Conservation (phyloP, 2,329 filamentous ascomycete species). For the Ustilaginoidea virens region DNA sequence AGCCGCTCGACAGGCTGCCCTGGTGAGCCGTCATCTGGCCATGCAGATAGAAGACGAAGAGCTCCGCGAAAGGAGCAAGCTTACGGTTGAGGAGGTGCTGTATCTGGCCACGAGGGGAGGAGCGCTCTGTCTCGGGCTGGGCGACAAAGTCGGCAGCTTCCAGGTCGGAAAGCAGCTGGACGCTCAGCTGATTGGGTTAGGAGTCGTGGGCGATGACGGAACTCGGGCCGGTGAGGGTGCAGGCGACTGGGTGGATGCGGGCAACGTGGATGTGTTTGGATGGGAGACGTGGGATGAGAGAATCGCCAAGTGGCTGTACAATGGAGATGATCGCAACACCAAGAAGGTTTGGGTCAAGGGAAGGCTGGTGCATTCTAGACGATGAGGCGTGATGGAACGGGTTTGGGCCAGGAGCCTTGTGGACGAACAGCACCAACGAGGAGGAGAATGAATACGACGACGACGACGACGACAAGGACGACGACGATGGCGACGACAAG, state of each 20-base stretch:
- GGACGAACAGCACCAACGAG: no score
- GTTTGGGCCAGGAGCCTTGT: no score
- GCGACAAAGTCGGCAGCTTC: constrained; percentile 60
- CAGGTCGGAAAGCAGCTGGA: constrained; percentile 83
- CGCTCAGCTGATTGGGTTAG: constrained; percentile 64
- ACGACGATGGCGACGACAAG: no score
- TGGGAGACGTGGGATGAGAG: constrained; percentile 79
- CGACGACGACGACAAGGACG: no score
- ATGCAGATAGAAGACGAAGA: constrained; percentile 26
- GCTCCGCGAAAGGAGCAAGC: constrained; percentile 38
- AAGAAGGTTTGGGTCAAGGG: constrained; percentile 81
- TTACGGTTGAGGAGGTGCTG: constrained; percentile 74
- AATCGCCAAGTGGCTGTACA: constrained; percentile 89
- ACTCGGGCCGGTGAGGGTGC: constrained; percentile 9
- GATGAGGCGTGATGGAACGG: constrained; percentile 2
- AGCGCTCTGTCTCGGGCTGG: constrained; percentile 63
- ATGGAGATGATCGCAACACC: constrained; percentile 85
- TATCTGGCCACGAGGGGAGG: constrained; percentile 83
- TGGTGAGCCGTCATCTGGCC: constrained; percentile 60
- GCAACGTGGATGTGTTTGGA: constrained; percentile 77
- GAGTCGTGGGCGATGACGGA: constrained; percentile 25
- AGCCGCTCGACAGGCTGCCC: constrained; percentile 63
- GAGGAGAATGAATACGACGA: no score
- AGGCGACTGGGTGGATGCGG: constrained; percentile 21
- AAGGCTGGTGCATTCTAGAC: constrained; percentile 53